Base-by-base conservation (phyloP, 176 grass and related monocot species). In the Ensete glaucum region DNA sequence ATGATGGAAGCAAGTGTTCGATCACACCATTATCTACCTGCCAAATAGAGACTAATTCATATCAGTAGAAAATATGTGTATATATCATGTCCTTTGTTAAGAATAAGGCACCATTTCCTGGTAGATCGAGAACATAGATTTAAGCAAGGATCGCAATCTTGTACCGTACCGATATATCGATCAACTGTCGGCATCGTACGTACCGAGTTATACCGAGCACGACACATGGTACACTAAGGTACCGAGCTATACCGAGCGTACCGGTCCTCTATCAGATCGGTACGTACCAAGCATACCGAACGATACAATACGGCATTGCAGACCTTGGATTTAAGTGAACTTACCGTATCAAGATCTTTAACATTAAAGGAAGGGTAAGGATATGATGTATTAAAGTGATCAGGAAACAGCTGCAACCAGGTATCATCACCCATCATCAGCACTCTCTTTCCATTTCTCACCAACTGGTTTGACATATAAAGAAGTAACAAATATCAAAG, bases 391-490 rank as follows among this genome's bases (percentile, higher is more conserved):
- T 93, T 80, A 86, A 98, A 98, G 68, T 98, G 94, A 52, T 98
- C 82, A 73, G 94, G 94, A 82, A 91, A 98, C 73, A 98, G 76
- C 16, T 98, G 90, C 79, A 88, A 85, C 94, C 90, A 98, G 43
- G 94, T 98, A 73, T 98, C 94, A 55, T 98, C 94, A 55, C 94
- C 94, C 94, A 98, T 98, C 94, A 98, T 98, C 64, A 98, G 73
- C 5, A 98, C 84, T 77, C 80, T 83, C 78, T 88, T 98, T 79
- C 94, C 90, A 84, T 84, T 98, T 81, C 82, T 87, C 11, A 65
- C 76, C 62, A 93, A 78, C 94, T 98, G 74, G 76, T 84, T 49
- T 51, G 26, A 63, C 25, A 74, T 51, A 71, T 79, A 9, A 56
- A 55, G 50, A 85, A 83, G 19, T 74, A 83, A 74, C 11, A 43